phyloP scores from a whole-genome alignment of 352 stramenopile species.

The Globisporangium cederbergense region DNA sequence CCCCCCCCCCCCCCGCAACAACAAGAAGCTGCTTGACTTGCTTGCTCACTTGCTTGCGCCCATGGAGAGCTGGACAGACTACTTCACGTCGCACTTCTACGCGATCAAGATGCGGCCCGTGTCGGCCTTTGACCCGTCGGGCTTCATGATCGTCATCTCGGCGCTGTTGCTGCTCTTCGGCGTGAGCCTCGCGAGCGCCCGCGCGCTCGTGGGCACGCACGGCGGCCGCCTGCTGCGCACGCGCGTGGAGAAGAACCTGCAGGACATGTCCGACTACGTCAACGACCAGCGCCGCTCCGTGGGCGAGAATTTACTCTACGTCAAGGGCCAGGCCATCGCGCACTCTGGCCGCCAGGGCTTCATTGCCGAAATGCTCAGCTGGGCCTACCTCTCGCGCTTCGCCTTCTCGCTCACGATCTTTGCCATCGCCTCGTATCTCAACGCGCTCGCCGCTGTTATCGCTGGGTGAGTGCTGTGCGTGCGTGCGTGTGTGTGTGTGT shows the following conservation, averaged over 20 bases:
- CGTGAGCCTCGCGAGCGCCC: constrained; percentile 50
- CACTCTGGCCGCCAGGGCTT: constrained; percentile 72
- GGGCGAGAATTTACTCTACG: constrained; percentile 69
- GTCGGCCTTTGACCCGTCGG: constrained; percentile 82
- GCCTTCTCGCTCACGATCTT: constrained; percentile 79
- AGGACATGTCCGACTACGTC: constrained; percentile 78
- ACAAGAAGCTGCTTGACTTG: too few relatives aligned
- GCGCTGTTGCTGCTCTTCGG: constrained; percentile 66
- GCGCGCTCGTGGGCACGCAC: constrained; percentile 29
- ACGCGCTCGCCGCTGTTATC: constrained; percentile 77
- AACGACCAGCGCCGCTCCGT: constrained; percentile 34
- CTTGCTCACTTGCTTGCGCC: not conserved
- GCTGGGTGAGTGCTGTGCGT: constrained; percentile 28
- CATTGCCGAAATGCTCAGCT: constrained; percentile 87
- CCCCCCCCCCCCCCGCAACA: too few relatives aligned
- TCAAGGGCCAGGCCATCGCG: constrained; percentile 34
- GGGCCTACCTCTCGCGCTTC: constrained; percentile 79
- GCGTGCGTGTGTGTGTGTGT: not conserved
- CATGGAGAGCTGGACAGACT: constrained; percentile 67
- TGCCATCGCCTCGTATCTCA: constrained; percentile 74
- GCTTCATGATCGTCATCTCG: constrained; percentile 83
- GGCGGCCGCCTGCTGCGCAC: constrained; percentile 44
- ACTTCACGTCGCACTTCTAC: constrained; percentile 85
- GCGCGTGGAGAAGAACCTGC: constrained; percentile 67
- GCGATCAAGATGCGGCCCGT: constrained; percentile 79